phyloP scores from a whole-genome alignment of 1,284 basidiomycete genomes.

The Tilletia caries region DNA sequence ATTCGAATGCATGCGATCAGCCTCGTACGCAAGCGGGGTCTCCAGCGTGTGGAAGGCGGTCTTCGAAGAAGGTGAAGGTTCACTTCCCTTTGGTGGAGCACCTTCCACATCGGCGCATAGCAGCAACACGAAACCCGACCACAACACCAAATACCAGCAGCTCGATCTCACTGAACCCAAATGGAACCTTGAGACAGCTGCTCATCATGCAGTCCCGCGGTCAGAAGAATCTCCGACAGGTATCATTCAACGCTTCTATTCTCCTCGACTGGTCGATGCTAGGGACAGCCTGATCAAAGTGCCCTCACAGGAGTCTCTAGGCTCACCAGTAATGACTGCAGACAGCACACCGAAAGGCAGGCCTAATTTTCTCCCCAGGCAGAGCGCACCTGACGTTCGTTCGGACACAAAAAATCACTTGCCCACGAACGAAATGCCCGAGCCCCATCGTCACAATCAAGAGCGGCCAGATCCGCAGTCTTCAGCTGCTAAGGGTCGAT shows the following conservation, averaged over 20 bases:
- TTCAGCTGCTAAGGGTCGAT: background rate
- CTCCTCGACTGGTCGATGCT: background rate
- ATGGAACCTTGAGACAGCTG: background rate
- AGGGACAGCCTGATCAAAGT: background rate
- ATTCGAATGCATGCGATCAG: background rate
- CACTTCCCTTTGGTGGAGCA: background rate
- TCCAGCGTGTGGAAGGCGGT: constrained; percentile 10
- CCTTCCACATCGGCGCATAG: background rate
- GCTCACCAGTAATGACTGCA: background rate
- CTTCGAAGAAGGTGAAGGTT: background rate
- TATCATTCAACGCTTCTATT: constrained; percentile 8
- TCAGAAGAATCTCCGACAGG: background rate
- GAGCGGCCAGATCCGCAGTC: background rate
- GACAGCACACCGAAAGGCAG: background rate
- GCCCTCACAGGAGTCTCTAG: background rate
- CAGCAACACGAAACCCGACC: too few species aligned
- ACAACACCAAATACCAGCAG: too few species aligned
- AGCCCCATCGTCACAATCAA: too few species aligned
- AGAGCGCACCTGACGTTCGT: background rate
- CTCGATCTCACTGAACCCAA: too few species aligned
- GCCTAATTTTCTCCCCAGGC: background rate
- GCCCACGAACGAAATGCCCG: too few species aligned
- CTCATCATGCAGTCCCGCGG: background rate
- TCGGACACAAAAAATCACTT: too few species aligned
- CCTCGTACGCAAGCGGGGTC: background rate